Percentiles rank a stretch among this genome's conserved stretches.
Conservation (phyloP, 805 yeast genomes). For the Debaryomyces tyrocola region DNA sequence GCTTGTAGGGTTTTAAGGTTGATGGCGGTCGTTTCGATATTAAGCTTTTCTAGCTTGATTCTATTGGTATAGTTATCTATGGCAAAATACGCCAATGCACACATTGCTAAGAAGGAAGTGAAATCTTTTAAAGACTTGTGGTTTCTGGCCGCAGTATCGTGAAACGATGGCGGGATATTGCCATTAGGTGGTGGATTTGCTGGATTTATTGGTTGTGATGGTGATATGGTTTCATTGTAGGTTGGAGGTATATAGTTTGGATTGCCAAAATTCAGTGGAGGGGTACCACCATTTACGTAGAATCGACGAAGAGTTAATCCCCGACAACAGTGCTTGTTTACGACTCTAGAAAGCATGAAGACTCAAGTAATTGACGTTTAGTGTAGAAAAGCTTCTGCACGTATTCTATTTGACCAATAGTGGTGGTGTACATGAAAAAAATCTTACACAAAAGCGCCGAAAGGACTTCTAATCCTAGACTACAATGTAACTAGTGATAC, state of each 20-base stretch:
- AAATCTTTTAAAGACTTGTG: slow-evolving; percentile 32
- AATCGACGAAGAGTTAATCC: background rate
- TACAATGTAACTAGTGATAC: background rate
- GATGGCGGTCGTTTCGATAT: slow-evolving; percentile 35
- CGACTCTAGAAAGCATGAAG: background rate
- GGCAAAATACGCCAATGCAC: slow-evolving; percentile 48
- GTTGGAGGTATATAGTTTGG: slow-evolving; percentile 19
- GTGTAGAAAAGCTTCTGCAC: no score
- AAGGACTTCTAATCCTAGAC: background rate
- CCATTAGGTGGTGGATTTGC: background rate
- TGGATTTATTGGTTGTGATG: slow-evolving; percentile 3
- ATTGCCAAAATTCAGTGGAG: slow-evolving; percentile 25
- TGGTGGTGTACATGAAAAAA: no score
- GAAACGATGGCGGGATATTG: background rate
- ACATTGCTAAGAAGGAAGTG: slow-evolving; percentile 41
- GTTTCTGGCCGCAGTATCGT: background rate
- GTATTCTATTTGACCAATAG: no score
- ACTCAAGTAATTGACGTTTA: background rate
- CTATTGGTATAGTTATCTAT: slow-evolving; percentile 50
- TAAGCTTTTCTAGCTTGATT: slow-evolving; percentile 33
- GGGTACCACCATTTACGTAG: slow-evolving; percentile 5
- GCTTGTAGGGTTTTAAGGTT: slow-evolving; percentile 37
- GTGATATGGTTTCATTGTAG: slow-evolving; percentile 6
- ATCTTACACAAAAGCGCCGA: no score
- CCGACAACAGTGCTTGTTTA: background rate